Base-by-base conservation (phyloP, 2,329 filamentous ascomycete species). In the Gaeumannomyces tritici region DNA sequence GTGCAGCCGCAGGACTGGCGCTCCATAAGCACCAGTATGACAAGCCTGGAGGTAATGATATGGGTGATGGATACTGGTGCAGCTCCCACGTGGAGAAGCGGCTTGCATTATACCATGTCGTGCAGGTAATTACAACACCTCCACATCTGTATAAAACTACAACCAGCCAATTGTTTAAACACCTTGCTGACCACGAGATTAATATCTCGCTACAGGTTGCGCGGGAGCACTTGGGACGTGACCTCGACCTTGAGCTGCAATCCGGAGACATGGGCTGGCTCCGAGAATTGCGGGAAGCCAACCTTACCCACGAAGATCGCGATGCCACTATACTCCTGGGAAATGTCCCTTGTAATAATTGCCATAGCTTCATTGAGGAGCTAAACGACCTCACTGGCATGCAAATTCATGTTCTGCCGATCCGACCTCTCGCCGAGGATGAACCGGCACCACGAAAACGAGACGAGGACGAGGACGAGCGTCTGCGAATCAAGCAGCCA, bases 31-130 rank as follows among this genome's bases (percentile, higher is more conserved):
- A 57, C 21, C 8, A n/a, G 5, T 13, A 31, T 11, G 60, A 61
- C 24, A 61, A 57, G 11, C 60, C 60, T 2, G 11, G n/a, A 1
- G 60, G 60, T 6, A 29, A 24, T 15, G 31, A 15, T 5, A 47
- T 27, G 29, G 28, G 13, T 9, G 11, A 47, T 27, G 29, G 28
- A n/a, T 9, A 6, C 3, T 61, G 60, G 60, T 3, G 42, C 11
- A 31, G 31, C 9, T 56, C 51, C 24, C 60, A 61, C 15, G 51
- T 55, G 4, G 54, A 61, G 55, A 61, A 61, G 24, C 57, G 57
- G 15, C 24, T 61, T 2, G 60, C 15, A 2, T 1, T 61, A 2
- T 56, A 18, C 4, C 35, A 56, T n/a, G 31, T 61, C 27, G 56
- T 31, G 1, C 29, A 58, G 21, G 42, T 51, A n/a, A 24, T 21